A percentile compares a stretch with the other conserved stretches of the same genome.
Conservation (phyloP, 345 rosid genomes). For the Melaleuca alternifolia region DNA sequence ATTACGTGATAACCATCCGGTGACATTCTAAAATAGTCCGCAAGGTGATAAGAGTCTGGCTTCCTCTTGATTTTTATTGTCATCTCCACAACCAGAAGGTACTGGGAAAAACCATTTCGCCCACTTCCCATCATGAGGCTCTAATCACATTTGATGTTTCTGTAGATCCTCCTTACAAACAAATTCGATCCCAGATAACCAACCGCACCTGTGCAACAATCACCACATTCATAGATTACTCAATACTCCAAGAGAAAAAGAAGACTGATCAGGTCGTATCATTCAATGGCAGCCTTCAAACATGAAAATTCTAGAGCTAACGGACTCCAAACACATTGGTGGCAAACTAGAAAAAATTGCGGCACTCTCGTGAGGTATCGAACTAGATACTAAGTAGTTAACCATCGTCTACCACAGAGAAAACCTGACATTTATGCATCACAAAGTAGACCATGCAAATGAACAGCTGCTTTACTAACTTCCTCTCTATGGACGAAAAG, state of each 20-base stretch:
- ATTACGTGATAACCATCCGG: slow-evolving; percentile 1
- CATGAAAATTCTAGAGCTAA: background rate
- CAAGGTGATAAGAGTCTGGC: slow-evolving; percentile 6
- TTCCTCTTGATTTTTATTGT: slow-evolving; percentile 19
- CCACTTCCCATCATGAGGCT: background rate
- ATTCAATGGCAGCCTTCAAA: background rate
- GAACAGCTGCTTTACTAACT: background rate
- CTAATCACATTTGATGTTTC: slow-evolving; percentile 93
- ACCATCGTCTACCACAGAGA: background rate
- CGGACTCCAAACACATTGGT: background rate
- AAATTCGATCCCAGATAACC: slow-evolving; percentile 87
- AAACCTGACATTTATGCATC: background rate
- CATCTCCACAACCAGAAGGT: slow-evolving; percentile 8
- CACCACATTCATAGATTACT: background rate
- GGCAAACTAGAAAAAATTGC: background rate
- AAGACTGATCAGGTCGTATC: background rate
- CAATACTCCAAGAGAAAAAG: background rate
- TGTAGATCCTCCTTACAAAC: slow-evolving; percentile 94
- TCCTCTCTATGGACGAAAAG: background rate
- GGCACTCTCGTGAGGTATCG: background rate
- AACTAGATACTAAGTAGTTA: background rate
- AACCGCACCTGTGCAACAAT: slow-evolving; percentile 62
- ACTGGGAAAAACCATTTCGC: slow-evolving; percentile 12
- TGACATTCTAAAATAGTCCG: slow-evolving; percentile 6
- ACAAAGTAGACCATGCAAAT: background rate